A percentile compares a stretch with the other conserved stretches of the same genome.
Evolutionary conservation across 2,329 filamentous ascomycete species (phyloP).

Genomic region (Pestalotiopsis sp.): DNA sequence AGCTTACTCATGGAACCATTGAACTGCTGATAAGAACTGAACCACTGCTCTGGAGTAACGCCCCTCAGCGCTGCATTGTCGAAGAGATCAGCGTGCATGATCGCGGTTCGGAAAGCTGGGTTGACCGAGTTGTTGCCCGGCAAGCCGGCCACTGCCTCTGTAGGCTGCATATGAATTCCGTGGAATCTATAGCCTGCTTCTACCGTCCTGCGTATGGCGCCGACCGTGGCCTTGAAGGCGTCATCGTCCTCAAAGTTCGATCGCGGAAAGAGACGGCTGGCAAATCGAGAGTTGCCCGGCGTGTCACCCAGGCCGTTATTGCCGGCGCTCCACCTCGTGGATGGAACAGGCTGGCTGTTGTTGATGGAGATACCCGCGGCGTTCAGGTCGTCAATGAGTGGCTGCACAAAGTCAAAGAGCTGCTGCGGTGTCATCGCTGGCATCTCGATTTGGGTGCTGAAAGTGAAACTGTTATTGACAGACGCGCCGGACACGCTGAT

Average conservation of each 20-base stretch:
- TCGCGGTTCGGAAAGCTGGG: conserved; percentile 45
- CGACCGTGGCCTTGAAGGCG: conserved; percentile 28
- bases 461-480: conserved; percentile 27
- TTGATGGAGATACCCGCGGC: conserved; percentile 31
- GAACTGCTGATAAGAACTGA: conserved; percentile 27
- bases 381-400: conserved; percentile 34
- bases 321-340: conserved; percentile 32
- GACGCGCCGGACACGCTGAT: conserved; percentile 25
- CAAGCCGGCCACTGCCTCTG: conserved; percentile 33
- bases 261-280: conserved; percentile 35
- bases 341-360: conserved; percentile 28
- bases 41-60: conserved; percentile 24
- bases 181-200: conserved; percentile 39
- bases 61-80: conserved; percentile 21
- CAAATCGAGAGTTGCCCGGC: conserved; percentile 34
- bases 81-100: conserved; percentile 38
- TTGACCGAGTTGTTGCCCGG: conserved; percentile 38
- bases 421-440: conserved; percentile 23
- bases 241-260: conserved; percentile 30
- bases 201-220: conserved; percentile 37
- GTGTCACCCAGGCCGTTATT: conserved; percentile 26
- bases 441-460: conserved; percentile 36
- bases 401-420: conserved; percentile 33
- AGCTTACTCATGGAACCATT: conserved; percentile 28
- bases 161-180: conserved; percentile 34